These are phyloP conservation scores for Bipolaris bicolor DNA, from an alignment of 2,329 filamentous ascomycete genomes.

Conservation along the genomic window DNA sequence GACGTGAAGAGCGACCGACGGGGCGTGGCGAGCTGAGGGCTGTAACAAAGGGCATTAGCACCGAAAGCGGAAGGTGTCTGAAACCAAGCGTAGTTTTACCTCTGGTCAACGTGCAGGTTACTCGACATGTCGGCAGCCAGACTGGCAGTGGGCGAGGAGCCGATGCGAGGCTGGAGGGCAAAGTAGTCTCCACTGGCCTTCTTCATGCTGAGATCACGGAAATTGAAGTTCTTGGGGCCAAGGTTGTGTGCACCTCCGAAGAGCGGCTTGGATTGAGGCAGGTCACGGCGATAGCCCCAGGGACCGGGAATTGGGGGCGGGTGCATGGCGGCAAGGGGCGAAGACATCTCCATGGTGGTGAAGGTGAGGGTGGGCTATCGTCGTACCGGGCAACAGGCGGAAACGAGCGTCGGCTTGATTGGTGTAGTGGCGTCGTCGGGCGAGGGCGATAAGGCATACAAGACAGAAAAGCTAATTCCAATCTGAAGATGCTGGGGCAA, in stretches of 20 bases:
- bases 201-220: conserved; percentile 76
- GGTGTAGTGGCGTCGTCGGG: conserved; percentile 20
- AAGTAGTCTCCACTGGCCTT: conserved; percentile 79
- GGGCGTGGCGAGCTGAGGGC: conserved; percentile 81
- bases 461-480: conserved; percentile 50
- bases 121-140: conserved; percentile 93
- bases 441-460: conserved; percentile 45
- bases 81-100: conserved; percentile 61
- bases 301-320: conserved; percentile 68
- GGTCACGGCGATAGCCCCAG: conserved; percentile 67
- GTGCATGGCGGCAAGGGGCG: conserved; percentile 91
- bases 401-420: conserved; percentile 30
- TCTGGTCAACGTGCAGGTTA: conserved; percentile 95
- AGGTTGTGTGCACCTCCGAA: conserved; percentile 61
- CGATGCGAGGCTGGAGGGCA: conserved; percentile 74
- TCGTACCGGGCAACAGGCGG: conserved; percentile 61
- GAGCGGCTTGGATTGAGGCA: conserved; percentile 59
- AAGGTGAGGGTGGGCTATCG: conserved; percentile 9
- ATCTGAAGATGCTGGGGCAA: conserved; percentile 46
- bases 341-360: conserved; percentile 82
- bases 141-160: conserved; percentile 89
- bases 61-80: conserved; percentile 30
- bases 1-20: conserved; percentile 83
- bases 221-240: conserved; percentile 73
- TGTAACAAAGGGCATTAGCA: conserved; percentile 57